Evolutionary conservation across 768 basidiomycete species (phyloP).

Genomic region (Leccinum obscurum): DNA sequence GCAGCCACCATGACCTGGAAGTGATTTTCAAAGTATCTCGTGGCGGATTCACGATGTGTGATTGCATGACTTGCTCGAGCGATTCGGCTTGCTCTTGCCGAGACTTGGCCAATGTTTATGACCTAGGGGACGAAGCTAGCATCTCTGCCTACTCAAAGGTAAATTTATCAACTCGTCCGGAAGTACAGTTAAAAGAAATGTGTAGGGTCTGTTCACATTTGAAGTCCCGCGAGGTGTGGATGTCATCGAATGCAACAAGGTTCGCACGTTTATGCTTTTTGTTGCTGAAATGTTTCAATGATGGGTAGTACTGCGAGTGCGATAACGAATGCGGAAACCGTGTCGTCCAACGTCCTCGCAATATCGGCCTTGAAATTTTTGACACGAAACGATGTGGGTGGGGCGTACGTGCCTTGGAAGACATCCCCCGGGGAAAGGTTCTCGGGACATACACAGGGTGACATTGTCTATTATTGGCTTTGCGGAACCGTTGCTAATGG

Average conservation of each 20-base stretch:
- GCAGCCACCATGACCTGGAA: slow-evolving; percentile 20
- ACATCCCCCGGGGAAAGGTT: slow-evolving; percentile 54
- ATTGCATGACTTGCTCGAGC: slow-evolving; percentile 40
- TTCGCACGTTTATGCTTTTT: slow-evolving; percentile 22
- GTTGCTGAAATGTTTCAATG: background rate
- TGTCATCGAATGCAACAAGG: slow-evolving; percentile 68
- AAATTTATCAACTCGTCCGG: slow-evolving; percentile 6
- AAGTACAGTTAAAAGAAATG: slow-evolving; percentile 2
- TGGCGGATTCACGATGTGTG: slow-evolving; percentile 44
- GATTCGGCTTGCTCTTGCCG: slow-evolving; percentile 50
- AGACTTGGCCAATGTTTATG: slow-evolving; percentile 39
- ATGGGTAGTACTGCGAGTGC: slow-evolving; percentile 48
- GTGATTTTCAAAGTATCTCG: slow-evolving; percentile 25
- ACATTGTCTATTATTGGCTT: slow-evolving; percentile 15
- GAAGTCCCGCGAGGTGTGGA: slow-evolving; percentile 42
- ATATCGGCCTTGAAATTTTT: slow-evolving; percentile 63
- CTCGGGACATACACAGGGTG: slow-evolving; percentile 72
- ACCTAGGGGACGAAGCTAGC: slow-evolving; percentile 25
- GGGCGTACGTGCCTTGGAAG: slow-evolving; percentile 54
- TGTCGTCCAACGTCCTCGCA: slow-evolving; percentile 58
- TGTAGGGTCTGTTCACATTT: slow-evolving; percentile 53
- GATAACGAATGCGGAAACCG: slow-evolving; percentile 51
- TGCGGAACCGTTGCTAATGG: slow-evolving; percentile 5
- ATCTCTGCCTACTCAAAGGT: slow-evolving; percentile 46
- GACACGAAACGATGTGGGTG: slow-evolving; percentile 60